phyloP scores from a whole-genome alignment of 331 rosid species.

The Malus hybrid region DNA sequence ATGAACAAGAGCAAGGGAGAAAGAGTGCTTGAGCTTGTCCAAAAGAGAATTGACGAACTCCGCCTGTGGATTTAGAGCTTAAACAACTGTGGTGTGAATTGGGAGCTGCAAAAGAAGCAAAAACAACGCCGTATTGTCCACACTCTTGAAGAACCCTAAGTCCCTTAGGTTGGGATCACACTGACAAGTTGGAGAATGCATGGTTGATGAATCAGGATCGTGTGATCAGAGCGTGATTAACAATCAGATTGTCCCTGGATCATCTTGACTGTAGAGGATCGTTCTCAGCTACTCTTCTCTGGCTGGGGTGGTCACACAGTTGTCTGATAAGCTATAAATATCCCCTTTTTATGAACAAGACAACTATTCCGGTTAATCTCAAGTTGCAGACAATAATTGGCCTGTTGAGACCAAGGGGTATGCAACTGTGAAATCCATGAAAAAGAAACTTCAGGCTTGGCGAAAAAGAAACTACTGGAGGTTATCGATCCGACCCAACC shows the following conservation, averaged over 20 bases:
- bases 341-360: constrained; percentile 11
- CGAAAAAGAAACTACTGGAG: too few species aligned
- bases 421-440: too few species aligned
- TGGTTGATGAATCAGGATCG: background rate
- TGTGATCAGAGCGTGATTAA: too few species aligned
- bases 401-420: background rate
- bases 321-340: too few species aligned
- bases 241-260: constrained; percentile 9
- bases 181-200: background rate
- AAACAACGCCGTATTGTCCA: constrained; percentile 11
- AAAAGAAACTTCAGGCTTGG: too few species aligned
- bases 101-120: background rate
- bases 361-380: constrained; percentile 22
- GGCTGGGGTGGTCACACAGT: too few species aligned
- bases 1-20: constrained; percentile 38
- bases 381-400: constrained; percentile 19
- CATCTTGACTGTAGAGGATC: too few species aligned
- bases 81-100: constrained; percentile 6
- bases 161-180: constrained; percentile 29
- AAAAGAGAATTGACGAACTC: constrained; percentile 15
- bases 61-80: constrained; percentile 6
- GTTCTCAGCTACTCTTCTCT: too few species aligned
- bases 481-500: too few species aligned
- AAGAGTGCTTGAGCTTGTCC: constrained; percentile 31
- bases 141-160: constrained; percentile 22